phyloP scores from a whole-genome alignment of 2,329 filamentous ascomycete species.

The Colletotrichum lindemuthianum region DNA sequence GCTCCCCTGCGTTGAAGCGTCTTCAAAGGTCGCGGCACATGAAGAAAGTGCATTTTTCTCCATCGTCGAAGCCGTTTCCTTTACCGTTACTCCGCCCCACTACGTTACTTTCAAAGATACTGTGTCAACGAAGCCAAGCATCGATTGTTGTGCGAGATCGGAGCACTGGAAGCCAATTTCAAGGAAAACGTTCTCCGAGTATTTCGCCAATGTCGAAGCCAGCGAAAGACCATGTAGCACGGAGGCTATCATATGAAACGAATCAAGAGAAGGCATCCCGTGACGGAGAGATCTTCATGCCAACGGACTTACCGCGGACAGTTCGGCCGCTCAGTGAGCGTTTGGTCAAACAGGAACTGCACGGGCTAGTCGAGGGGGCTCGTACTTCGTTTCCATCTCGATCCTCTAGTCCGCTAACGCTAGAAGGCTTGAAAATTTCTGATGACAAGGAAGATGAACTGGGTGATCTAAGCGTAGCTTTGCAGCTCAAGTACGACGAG shows the following conservation, averaged over 20 bases:
- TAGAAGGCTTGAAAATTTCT: constrained; percentile 27
- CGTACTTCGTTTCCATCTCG: background rate
- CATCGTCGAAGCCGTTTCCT: constrained; percentile 5
- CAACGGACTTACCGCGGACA: no score
- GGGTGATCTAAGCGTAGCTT: constrained; percentile 32
- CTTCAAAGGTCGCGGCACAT: constrained; percentile 26
- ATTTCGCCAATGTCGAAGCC: no score
- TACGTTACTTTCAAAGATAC: constrained; percentile 19
- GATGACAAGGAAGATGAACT: constrained; percentile 35
- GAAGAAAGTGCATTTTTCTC: constrained; percentile 31
- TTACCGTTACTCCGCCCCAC: constrained; percentile 1
- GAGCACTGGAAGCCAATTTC: no score
- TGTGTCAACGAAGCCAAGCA: constrained; percentile 4
- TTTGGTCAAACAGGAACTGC: no score
- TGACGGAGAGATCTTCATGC: no score
- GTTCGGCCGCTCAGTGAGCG: no score
- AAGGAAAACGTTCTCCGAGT: no score
- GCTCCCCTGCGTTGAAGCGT: constrained; percentile 28
- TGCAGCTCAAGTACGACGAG: constrained; percentile 29
- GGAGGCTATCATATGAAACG: no score
- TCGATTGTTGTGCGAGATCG: background rate
- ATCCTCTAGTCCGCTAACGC: constrained; percentile 13
- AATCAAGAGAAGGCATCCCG: no score
- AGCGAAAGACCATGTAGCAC: no score
- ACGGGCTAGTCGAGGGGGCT: no score